Conservation (phyloP, 1,139 yeast genomes). For the Sugiyamaella sp. region DNA sequence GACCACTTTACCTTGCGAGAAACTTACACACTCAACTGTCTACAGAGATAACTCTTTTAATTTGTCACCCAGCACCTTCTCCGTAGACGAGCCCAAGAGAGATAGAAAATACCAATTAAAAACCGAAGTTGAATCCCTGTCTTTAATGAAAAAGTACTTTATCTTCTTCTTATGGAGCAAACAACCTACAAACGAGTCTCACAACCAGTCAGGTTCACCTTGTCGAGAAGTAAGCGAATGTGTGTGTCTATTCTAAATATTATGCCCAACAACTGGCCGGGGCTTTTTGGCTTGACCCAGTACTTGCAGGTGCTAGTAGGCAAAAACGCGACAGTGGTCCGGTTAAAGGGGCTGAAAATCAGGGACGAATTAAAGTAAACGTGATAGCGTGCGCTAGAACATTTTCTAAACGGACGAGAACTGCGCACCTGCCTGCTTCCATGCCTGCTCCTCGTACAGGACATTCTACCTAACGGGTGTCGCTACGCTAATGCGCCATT, state of each 20-base stretch:
- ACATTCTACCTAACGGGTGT: neutral
- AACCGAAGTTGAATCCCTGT: neutral
- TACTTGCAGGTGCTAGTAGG: neutral
- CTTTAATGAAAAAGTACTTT: neutral
- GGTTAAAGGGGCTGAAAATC: conserved; percentile 12
- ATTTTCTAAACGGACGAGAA: neutral
- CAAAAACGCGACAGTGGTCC: conserved; percentile 8
- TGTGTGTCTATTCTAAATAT: neutral
- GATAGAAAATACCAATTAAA: neutral
- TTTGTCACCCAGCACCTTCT: conserved; percentile 1
- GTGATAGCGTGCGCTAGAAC: neutral
- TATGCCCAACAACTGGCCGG: conserved; percentile 1
- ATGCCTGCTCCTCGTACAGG: neutral
- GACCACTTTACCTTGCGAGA: too few relatives aligned
- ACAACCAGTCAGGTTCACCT: neutral
- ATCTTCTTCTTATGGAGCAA: neutral
- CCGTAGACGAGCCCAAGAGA: conserved; percentile 1
- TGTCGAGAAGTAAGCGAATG: neutral
- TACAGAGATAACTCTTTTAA: neutral
- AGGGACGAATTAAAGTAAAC: neutral
- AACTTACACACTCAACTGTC: neutral
- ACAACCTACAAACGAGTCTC: neutral
- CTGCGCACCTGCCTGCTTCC: neutral
- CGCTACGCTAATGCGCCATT: neutral
- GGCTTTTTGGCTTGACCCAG: neutral